phyloP scores from a whole-genome alignment of 2,329 filamentous ascomycete species.

The Aspergillus proliferans region DNA sequence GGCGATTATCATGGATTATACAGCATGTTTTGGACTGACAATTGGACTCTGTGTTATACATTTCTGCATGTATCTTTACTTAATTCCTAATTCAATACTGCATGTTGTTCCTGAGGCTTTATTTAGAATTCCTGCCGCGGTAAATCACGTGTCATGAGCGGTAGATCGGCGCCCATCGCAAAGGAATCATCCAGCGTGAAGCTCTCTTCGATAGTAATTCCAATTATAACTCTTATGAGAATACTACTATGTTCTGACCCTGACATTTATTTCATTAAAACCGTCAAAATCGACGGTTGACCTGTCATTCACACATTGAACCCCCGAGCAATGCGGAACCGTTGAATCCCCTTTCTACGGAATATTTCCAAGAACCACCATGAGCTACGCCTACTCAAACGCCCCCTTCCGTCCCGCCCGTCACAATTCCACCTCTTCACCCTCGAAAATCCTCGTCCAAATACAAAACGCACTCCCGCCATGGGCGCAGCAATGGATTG shows the following conservation, averaged over 20 bases:
- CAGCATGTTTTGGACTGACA: background rate
- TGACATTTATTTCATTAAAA: too few species aligned
- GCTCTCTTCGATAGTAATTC: too few species aligned
- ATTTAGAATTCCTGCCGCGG: too few species aligned
- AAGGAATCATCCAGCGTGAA: too few species aligned
- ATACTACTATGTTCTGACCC: too few species aligned
- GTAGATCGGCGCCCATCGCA: too few species aligned
- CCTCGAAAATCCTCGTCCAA: conserved; percentile 7
- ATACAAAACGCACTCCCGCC: conserved; percentile 15
- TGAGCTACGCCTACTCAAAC: conserved; percentile 32
- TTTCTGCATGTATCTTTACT: background rate
- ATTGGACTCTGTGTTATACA: conserved; percentile 1
- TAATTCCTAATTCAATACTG: conserved; percentile 8
- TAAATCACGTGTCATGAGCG: too few species aligned
- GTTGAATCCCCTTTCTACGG: background rate
- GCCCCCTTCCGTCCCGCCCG: conserved; percentile 21
- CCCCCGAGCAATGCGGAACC: background rate
- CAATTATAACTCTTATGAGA: too few species aligned
- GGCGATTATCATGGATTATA: background rate
- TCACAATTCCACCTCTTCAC: conserved; percentile 8
- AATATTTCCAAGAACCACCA: conserved; percentile 5
- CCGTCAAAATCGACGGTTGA: background rate
- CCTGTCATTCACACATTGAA: background rate
- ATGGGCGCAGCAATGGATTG: conserved; percentile 17
- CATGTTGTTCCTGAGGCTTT: conserved; percentile 1